Conservation (phyloP, 768 basidiomycete species). For the Suillus variegatus region DNA sequence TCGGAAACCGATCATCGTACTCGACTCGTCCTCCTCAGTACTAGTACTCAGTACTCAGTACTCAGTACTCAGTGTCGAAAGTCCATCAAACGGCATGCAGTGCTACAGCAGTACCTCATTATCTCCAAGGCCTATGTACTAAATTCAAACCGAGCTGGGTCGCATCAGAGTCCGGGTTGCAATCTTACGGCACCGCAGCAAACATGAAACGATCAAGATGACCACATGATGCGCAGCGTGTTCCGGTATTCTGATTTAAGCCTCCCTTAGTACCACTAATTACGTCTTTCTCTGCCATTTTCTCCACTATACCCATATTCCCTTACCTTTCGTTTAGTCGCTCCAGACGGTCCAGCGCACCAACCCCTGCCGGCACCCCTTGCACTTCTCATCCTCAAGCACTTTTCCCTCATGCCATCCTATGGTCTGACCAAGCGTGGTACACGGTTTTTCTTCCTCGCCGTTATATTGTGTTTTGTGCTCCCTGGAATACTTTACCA, state of each 20-base stretch:
- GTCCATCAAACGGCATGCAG: too few relatives aligned
- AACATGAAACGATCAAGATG: background rate
- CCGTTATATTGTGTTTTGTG: background rate
- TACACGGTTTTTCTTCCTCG: conserved; percentile 14
- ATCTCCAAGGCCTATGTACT: too few relatives aligned
- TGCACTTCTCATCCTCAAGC: conserved; percentile 1
- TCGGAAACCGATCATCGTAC: too few relatives aligned
- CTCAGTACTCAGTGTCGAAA: too few relatives aligned
- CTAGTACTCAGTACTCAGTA: too few relatives aligned
- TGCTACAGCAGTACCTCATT: too few relatives aligned
- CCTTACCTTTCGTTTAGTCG: background rate
- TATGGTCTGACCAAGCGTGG: conserved; percentile 27
- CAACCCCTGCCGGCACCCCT: background rate
- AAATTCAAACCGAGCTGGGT: too few relatives aligned
- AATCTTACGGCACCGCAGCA: background rate
- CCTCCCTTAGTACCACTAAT: background rate
- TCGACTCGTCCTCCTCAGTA: too few relatives aligned
- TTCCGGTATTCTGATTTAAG: background rate
- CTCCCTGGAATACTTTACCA: background rate
- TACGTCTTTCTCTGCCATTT: background rate
- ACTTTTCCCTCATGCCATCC: conserved; percentile 20
- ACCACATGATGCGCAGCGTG: background rate
- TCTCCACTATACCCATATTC: background rate
- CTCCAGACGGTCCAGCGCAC: background rate
- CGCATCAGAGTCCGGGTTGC: background rate